Evolutionary conservation across 306 rosid species (phyloP).

Genomic region (Alnus rubra): DNA sequence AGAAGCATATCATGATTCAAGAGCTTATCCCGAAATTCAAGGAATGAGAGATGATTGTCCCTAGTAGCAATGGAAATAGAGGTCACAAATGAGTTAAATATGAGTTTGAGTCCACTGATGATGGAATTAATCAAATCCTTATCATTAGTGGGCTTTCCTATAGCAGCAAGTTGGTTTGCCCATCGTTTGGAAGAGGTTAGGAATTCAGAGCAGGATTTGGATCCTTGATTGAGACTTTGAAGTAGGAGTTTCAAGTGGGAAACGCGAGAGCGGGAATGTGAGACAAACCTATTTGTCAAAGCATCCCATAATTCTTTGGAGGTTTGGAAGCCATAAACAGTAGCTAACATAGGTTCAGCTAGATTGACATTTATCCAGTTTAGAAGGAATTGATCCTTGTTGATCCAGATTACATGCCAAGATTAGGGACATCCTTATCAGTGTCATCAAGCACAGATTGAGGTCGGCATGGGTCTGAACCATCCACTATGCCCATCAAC

Average conservation of each 20-base stretch:
- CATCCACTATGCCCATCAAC: no score
- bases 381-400: no score
- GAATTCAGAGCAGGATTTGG: background rate
- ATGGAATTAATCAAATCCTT: no score
- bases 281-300: no score
- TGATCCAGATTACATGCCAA: no score
- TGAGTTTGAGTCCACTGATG: background rate
- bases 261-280: background rate
- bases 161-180: background rate
- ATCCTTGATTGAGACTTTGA: background rate
- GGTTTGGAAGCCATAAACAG: background rate
- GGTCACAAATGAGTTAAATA: background rate
- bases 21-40: background rate
- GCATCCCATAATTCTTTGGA: background rate
- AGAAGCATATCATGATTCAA: background rate
- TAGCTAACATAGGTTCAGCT: no score
- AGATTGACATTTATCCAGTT: no score
- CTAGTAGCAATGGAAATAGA: background rate
- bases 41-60: background rate
- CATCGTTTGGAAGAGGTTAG: background rate
- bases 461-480: no score
- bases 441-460: no score
- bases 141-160: background rate
- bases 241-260: background rate
- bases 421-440: no score